Percentiles rank a stretch among this genome's conserved stretches.
Evolutionary conservation across 2,329 filamentous ascomycete species (phyloP).

Genomic region (Pezicula rhizophila): DNA sequence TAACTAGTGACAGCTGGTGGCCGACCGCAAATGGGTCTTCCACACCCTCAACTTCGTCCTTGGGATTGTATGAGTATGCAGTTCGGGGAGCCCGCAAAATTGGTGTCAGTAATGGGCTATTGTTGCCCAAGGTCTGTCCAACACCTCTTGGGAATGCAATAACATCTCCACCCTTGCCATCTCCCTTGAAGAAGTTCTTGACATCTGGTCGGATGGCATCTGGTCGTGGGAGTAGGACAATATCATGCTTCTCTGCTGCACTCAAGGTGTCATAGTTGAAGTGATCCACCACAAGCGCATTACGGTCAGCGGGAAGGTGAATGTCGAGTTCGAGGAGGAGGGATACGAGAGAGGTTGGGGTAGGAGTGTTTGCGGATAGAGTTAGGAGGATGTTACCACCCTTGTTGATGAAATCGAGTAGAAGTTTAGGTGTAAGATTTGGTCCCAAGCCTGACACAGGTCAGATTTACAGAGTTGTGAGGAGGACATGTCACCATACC

Average conservation of each 20-base stretch:
- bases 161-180: slow-evolving; percentile 42
- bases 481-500: slow-evolving; percentile 42
- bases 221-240: slow-evolving; percentile 71
- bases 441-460: slow-evolving; percentile 67
- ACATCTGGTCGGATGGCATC: slow-evolving; percentile 58
- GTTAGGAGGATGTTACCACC: slow-evolving; percentile 87
- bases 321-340: slow-evolving; percentile 87
- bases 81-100: slow-evolving; percentile 77
- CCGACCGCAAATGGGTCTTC: slow-evolving; percentile 85
- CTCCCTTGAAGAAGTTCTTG: slow-evolving; percentile 70
- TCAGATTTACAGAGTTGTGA: slow-evolving; percentile 5
- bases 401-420: slow-evolving; percentile 87
- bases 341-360: slow-evolving; percentile 67
- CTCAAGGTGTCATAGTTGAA: slow-evolving; percentile 83
- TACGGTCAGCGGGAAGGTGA: slow-evolving; percentile 77
- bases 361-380: slow-evolving; percentile 65
- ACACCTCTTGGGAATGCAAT: slow-evolving; percentile 78
- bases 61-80: slow-evolving; percentile 89
- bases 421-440: slow-evolving; percentile 74
- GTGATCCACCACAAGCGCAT: slow-evolving; percentile 84
- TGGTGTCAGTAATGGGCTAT: slow-evolving; percentile 69
- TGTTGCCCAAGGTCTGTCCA: slow-evolving; percentile 74
- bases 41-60: slow-evolving; percentile 67
- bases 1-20: slow-evolving; percentile 76
- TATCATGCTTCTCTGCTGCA: slow-evolving; percentile 79